Evolutionary conservation across 2,329 filamentous ascomycete genomes (phyloP).

Genomic region (Exophiala bonariae): DNA sequence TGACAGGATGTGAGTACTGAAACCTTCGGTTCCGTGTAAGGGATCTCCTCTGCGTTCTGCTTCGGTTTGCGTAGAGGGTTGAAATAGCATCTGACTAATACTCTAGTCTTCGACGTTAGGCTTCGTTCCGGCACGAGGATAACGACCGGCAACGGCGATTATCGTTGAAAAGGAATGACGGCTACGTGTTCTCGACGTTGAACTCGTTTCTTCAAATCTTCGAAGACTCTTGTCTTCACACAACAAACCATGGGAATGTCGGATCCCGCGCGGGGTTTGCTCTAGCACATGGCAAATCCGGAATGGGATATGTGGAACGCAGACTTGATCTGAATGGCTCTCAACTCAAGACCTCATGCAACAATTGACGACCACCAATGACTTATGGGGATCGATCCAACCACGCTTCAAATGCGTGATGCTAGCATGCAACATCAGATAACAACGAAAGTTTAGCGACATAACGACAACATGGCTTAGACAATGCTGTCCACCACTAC

Average conservation of each 20-base stretch:
- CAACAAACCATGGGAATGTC: constrained; percentile 26
- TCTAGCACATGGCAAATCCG: constrained; percentile 32
- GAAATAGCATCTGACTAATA: constrained; percentile 77
- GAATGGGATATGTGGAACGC: constrained; percentile 23
- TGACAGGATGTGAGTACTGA: constrained; percentile 94
- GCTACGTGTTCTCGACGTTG: constrained; percentile 31
- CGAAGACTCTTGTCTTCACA: constrained; percentile 19
- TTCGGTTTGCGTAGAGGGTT: constrained; percentile 74
- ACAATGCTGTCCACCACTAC: constrained; percentile 13
- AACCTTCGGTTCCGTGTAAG: constrained; percentile 79
- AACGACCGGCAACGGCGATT: constrained; percentile 49
- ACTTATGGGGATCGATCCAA: constrained; percentile 2
- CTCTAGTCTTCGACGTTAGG: constrained; percentile 81
- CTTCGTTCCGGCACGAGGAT: constrained; percentile 80
- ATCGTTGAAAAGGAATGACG: constrained; percentile 56
- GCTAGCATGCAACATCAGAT: constrained; percentile 18
- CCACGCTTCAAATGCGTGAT: no score
- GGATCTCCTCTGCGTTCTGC: constrained; percentile 84
- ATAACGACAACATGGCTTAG: constrained; percentile 21
- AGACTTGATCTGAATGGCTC: constrained; percentile 5
- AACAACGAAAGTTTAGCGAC: constrained; percentile 22
- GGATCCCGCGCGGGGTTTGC: constrained; percentile 32
- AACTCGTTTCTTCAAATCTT: constrained; percentile 20
- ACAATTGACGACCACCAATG: constrained; percentile 18
- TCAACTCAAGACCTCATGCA: constrained; percentile 10